Conservation (phyloP, 768 basidiomycete species). For the Sistotremastrum suecicum region DNA sequence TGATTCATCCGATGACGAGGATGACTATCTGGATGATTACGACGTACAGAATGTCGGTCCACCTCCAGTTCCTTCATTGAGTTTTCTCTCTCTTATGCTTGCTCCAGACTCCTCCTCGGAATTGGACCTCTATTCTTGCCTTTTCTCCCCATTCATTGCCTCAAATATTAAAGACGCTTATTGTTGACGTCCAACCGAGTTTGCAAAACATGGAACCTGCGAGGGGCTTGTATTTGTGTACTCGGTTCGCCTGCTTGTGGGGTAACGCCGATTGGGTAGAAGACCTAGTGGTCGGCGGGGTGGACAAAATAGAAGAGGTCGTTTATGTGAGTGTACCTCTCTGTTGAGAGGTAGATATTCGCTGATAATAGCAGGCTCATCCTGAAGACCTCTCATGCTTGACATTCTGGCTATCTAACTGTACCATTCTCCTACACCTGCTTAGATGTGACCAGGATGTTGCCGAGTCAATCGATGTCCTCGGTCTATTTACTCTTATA, state of each 20-base stretch:
- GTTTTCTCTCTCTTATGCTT: slow-evolving; percentile 11
- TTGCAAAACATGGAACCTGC: slow-evolving; percentile 76
- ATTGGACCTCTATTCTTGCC: slow-evolving; percentile 84
- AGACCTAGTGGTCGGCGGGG: slow-evolving; percentile 80
- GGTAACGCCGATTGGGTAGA: slow-evolving; percentile 89
- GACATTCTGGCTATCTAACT: slow-evolving; percentile 92
- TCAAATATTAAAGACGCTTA: slow-evolving; percentile 66
- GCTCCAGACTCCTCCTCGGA: slow-evolving; percentile 51
- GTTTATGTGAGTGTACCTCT: slow-evolving; percentile 60
- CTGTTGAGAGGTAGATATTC: slow-evolving; percentile 3
- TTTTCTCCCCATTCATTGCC: slow-evolving; percentile 74
- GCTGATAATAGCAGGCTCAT: slow-evolving; percentile 37
- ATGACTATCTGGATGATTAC: slow-evolving; percentile 34
- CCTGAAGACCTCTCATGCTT: slow-evolving; percentile 77
- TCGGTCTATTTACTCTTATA: slow-evolving; percentile 74
- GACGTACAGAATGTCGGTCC: slow-evolving; percentile 34
- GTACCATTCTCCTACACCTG: slow-evolving; percentile 80
- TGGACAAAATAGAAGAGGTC: slow-evolving; percentile 82
- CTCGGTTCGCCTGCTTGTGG: slow-evolving; percentile 84
- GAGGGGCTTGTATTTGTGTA: slow-evolving; percentile 79
- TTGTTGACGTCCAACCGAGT: slow-evolving; percentile 58
- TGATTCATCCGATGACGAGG: slow-evolving; percentile 27
- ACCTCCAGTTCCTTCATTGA: neutral
- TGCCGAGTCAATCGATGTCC: slow-evolving; percentile 64
- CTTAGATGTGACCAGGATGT: slow-evolving; percentile 75